These are phyloP conservation scores for Suillus americanus DNA, from an alignment of 768 basidiomycete genomes.

Conservation along the genomic window DNA sequence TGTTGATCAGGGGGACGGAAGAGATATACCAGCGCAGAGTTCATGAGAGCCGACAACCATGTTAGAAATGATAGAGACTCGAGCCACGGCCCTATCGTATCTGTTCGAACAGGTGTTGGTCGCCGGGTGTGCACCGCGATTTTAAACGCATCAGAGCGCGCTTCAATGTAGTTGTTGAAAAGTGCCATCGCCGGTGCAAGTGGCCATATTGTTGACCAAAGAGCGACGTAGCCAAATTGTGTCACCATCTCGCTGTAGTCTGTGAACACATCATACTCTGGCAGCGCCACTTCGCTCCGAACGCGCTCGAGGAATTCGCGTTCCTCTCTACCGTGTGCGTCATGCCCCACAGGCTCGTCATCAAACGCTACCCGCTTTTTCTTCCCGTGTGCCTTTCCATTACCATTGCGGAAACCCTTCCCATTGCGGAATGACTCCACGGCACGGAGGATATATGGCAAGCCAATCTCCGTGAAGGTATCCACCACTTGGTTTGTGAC, in stretches of 20 bases:
- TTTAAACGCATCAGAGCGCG: conserved; percentile 94
- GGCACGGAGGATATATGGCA: conserved; percentile 75
- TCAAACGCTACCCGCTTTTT: conserved; percentile 77
- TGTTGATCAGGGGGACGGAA: conserved; percentile 56
- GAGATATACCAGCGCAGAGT: conserved; percentile 88
- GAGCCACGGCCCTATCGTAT: conserved; percentile 94
- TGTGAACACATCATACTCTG: conserved; percentile 76
- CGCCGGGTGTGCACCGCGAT: conserved; percentile 82
- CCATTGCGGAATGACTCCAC: conserved; percentile 50
- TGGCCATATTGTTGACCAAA: conserved; percentile 96
- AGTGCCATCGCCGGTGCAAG: conserved; percentile 87
- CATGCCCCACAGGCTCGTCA: conserved; percentile 45
- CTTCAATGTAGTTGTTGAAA: conserved; percentile 90
- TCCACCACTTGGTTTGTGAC: conserved; percentile 87
- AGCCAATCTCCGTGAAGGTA: conserved; percentile 73
- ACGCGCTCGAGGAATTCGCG: conserved; percentile 78
- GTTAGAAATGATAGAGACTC: conserved; percentile 83
- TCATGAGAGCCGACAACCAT: conserved; percentile 87
- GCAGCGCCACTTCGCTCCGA: conserved; percentile 72
- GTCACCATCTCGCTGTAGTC: conserved; percentile 98
- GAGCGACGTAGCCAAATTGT: conserved; percentile 88
- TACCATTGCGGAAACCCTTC: conserved; percentile 33
- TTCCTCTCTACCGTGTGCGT: conserved; percentile 54
- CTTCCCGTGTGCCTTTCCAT: conserved; percentile 25
- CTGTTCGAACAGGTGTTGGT: conserved; percentile 83